Conservation (phyloP, 306 rosid species). For the Argentina anserina region DNA sequence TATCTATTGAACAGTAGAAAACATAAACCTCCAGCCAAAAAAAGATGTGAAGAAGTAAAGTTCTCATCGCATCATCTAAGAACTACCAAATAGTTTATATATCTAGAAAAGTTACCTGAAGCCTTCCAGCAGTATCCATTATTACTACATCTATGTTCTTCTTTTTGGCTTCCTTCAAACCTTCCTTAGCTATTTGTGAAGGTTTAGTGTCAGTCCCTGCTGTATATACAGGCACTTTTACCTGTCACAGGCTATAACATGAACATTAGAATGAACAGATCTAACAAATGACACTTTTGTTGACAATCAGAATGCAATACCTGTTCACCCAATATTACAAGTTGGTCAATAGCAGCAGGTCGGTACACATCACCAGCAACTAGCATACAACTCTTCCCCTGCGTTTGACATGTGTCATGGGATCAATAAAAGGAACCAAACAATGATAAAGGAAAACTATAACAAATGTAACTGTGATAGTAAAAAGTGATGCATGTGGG, state of each 20-base stretch:
- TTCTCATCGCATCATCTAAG: not conserved
- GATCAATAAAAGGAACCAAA: slow-evolving; percentile 22
- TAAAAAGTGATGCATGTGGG: slow-evolving; percentile 19
- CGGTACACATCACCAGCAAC: slow-evolving; percentile 96
- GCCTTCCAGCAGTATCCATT: slow-evolving; percentile 98
- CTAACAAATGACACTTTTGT: not conserved
- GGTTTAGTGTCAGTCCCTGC: slow-evolving; percentile 91
- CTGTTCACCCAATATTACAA: slow-evolving; percentile 89
- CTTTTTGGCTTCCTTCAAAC: slow-evolving; percentile 89
- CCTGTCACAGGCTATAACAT: slow-evolving; percentile 64
- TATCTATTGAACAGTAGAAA: slow-evolving; percentile 46
- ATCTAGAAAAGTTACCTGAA: slow-evolving; percentile 62
- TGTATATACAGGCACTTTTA: slow-evolving; percentile 82
- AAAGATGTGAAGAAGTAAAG: slow-evolving; percentile 6
- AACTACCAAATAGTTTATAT: slow-evolving; percentile 8
- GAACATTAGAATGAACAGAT: slow-evolving; percentile 22
- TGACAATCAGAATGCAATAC: slow-evolving; percentile 35
- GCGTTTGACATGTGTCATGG: slow-evolving; percentile 21
- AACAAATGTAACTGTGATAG: slow-evolving; percentile 6
- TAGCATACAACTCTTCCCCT: slow-evolving; percentile 98
- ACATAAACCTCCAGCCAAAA: slow-evolving; percentile 1
- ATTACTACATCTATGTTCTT: slow-evolving; percentile 83
- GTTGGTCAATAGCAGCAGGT: slow-evolving; percentile 99
- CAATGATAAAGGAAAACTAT: not conserved
- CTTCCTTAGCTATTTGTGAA: slow-evolving; percentile 79